Conservation (phyloP, 2,329 filamentous ascomycete genomes). For the Cadophora sp. region DNA sequence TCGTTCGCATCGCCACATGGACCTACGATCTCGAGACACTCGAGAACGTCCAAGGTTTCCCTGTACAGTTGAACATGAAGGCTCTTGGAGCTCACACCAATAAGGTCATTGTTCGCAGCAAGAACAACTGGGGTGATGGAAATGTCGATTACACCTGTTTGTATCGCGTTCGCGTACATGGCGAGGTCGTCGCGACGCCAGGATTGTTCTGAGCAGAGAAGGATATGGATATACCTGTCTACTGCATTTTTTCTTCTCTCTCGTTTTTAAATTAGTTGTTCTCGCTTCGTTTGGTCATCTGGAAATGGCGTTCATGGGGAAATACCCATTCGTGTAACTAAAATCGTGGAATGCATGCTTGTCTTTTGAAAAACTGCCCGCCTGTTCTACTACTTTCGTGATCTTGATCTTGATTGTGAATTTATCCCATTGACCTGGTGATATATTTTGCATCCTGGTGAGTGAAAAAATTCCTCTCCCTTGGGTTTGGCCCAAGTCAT, state of each 20-base stretch:
- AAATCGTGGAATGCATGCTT: conserved; percentile 14
- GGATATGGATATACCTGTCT: not conserved
- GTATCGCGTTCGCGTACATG: conserved; percentile 68
- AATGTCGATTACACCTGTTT: conserved; percentile 65
- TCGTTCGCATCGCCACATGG: conserved; percentile 65
- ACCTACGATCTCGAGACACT: conserved; percentile 55
- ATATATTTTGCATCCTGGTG: too few species aligned
- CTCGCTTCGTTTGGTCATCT: conserved; percentile 11
- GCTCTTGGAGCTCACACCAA: conserved; percentile 55
- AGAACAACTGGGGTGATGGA: conserved; percentile 63
- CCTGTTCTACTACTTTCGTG: not conserved
- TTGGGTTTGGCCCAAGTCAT: too few species aligned
- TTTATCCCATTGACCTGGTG: too few species aligned
- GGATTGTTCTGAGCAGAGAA: conserved; percentile 8
- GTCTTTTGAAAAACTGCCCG: not conserved
- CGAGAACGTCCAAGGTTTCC: conserved; percentile 57
- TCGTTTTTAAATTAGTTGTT: not conserved
- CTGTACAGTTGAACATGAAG: conserved; percentile 57
- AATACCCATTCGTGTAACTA: conserved; percentile 22
- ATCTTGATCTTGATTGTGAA: not conserved
- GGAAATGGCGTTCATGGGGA: conserved; percentile 19
- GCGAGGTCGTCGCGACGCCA: conserved; percentile 36
- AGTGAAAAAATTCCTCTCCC: too few species aligned
- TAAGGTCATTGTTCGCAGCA: conserved; percentile 60
- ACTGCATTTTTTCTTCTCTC: not conserved